Conservation (phyloP, 768 basidiomycete genomes). For the Hygrocybe coccinea region DNA sequence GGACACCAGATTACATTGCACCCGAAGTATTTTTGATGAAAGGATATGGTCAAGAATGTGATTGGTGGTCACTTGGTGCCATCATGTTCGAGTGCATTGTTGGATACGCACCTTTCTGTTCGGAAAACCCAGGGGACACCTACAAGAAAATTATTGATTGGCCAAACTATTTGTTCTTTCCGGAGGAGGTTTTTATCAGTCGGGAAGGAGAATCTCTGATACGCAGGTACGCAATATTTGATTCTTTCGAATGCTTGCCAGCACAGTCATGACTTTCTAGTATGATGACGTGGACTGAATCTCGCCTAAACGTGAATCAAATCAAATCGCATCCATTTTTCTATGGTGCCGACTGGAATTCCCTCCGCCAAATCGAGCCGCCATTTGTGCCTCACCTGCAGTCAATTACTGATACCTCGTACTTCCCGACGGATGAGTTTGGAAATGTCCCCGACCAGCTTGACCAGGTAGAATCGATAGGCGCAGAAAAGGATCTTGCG, state of each 20-base stretch:
- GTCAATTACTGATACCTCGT: conserved; percentile 92
- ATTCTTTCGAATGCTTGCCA: neutral
- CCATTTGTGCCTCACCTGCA: conserved; percentile 93
- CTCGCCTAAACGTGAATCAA: conserved; percentile 73
- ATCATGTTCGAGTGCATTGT: conserved; percentile 99
- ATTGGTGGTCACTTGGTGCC: conserved; percentile 99
- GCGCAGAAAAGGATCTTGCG: conserved; percentile 54
- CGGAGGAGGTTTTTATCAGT: conserved; percentile 91
- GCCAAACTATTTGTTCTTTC: conserved; percentile 80
- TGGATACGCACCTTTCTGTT: conserved; percentile 96
- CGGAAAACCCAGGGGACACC: conserved; percentile 91
- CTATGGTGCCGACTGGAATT: conserved; percentile 90
- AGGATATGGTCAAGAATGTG: conserved; percentile 96
- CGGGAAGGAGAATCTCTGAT: conserved; percentile 88
- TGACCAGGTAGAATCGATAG: conserved; percentile 33
- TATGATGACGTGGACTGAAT: conserved; percentile 80
- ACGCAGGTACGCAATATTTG: conserved; percentile 49
- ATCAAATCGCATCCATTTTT: conserved; percentile 92
- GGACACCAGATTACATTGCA: conserved; percentile 94
- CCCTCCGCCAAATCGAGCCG: conserved; percentile 83
- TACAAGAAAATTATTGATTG: conserved; percentile 98
- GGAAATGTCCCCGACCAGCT: conserved; percentile 63
- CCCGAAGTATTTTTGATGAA: conserved; percentile 95
- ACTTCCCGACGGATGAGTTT: conserved; percentile 93
- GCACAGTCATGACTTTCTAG: conserved; percentile 31